Percentiles rank a stretch among this genome's conserved stretches.
These are phyloP conservation scores for Effrenium voratum DNA, from an alignment of 73 alveolate genomes.

Conservation along the genomic window DNA sequence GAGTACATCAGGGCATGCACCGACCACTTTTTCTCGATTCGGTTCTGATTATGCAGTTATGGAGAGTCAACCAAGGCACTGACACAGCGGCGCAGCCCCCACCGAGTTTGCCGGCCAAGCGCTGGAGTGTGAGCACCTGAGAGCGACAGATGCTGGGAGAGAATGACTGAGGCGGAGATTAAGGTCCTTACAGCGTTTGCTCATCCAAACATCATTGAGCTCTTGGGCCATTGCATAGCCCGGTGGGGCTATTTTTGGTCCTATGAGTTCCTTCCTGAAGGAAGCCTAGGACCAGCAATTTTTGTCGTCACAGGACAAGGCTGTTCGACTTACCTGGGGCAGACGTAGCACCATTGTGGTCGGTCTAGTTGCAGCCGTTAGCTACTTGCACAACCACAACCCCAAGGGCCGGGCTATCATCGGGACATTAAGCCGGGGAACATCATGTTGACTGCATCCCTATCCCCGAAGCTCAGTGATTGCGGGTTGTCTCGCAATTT, in stretches of 20 bases:
- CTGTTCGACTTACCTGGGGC: constrained; percentile 8
- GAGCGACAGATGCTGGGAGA: too few species aligned
- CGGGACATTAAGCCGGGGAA: constrained; percentile 62
- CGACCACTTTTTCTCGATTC: too few species aligned
- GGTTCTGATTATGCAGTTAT: too few species aligned
- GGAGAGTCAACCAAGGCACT: too few species aligned
- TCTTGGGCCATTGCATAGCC: constrained; percentile 16
- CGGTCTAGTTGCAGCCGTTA: constrained; percentile 34
- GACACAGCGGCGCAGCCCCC: too few species aligned
- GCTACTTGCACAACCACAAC: constrained; percentile 9
- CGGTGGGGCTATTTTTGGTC: neutral
- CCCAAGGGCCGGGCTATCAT: constrained; percentile 35
- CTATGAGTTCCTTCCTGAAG: constrained; percentile 23
- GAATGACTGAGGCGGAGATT: too few species aligned
- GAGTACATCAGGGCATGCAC: too few species aligned
- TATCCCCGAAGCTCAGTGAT: constrained; percentile 10
- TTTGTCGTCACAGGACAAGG: neutral
- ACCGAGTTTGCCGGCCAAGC: too few species aligned
- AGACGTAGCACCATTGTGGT: constrained; percentile 1
- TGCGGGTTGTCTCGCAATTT: constrained; percentile 29
- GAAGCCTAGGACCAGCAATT: constrained; percentile 31
- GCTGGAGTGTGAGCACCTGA: too few species aligned
- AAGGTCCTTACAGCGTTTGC: neutral
- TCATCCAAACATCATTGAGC: constrained; percentile 38
- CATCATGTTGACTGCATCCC: constrained; percentile 4